phyloP scores from a whole-genome alignment of 2,329 filamentous ascomycete species.

The Hypoxylon sp. region DNA sequence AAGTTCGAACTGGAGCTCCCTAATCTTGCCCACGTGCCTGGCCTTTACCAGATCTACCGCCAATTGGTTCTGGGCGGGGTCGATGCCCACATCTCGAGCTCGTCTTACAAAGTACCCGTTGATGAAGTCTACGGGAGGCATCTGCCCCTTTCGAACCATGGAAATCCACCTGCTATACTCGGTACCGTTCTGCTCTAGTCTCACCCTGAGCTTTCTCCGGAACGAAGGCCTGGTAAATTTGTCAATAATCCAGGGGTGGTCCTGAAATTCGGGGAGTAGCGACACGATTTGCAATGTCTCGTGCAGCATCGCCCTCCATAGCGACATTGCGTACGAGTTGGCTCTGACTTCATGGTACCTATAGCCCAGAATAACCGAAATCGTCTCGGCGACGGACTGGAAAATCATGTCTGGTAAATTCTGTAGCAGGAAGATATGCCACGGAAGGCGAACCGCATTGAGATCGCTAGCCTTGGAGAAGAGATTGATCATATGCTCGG shows the following conservation, averaged over 20 bases:
- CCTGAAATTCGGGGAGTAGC: slow-evolving; percentile 75
- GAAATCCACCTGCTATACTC: slow-evolving; percentile 73
- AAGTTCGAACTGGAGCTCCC: slow-evolving; percentile 42
- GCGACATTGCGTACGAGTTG: slow-evolving; percentile 69
- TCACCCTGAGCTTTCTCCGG: slow-evolving; percentile 65
- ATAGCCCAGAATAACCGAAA: slow-evolving; percentile 81
- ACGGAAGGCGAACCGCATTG: slow-evolving; percentile 64
- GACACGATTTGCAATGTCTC: slow-evolving; percentile 79
- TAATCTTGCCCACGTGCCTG: slow-evolving; percentile 57
- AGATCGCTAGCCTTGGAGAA: slow-evolving; percentile 70
- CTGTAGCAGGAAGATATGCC: slow-evolving; percentile 69
- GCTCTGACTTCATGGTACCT: slow-evolving; percentile 74
- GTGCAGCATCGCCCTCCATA: slow-evolving; percentile 74
- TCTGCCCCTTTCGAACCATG: slow-evolving; percentile 66
- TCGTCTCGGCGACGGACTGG: slow-evolving; percentile 78
- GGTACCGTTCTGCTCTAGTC: slow-evolving; percentile 60
- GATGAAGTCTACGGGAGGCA: slow-evolving; percentile 82
- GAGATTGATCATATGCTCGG: slow-evolving; percentile 67
- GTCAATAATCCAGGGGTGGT: slow-evolving; percentile 63
- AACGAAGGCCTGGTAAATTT: slow-evolving; percentile 67
- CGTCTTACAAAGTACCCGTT: slow-evolving; percentile 86
- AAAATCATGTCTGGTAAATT: slow-evolving; percentile 84
- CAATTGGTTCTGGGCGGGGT: slow-evolving; percentile 75
- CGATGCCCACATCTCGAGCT: slow-evolving; percentile 76
- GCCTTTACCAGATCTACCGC: slow-evolving; percentile 76